Percentiles rank a stretch among this genome's conserved stretches.
phyloP scores from a whole-genome alignment of 257 asterid genomes.

The Leonotis leonurus region DNA sequence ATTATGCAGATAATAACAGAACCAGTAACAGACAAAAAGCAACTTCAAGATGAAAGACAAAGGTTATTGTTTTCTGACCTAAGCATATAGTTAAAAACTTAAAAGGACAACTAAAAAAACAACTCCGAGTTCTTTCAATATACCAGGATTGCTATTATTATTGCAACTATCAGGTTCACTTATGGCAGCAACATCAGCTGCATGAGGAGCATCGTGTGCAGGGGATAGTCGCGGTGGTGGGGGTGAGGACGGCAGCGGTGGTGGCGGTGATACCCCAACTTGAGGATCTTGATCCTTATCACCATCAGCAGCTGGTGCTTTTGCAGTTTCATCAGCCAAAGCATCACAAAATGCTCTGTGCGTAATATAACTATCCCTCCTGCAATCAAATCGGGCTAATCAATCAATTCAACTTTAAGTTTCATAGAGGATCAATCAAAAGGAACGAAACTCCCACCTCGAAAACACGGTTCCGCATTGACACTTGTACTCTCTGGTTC shows the following conservation, averaged over 20 bases:
- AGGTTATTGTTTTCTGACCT: too few relatives aligned
- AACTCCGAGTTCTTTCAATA: constrained; percentile 10
- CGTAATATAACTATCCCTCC: constrained; percentile 90
- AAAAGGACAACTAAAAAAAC: too few relatives aligned
- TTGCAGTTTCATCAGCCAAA: constrained; percentile 65
- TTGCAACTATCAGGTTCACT: background rate
- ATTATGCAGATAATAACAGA: constrained; percentile 42
- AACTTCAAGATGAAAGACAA: constrained; percentile 32
- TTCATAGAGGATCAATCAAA: too few relatives aligned
- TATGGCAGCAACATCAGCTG: constrained; percentile 16
- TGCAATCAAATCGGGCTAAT: constrained; percentile 26
- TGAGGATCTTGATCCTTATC: constrained; percentile 26
- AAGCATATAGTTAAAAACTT: too few relatives aligned
- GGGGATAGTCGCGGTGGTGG: constrained; percentile 5
- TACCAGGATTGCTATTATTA: constrained; percentile 49
- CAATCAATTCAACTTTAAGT: background rate
- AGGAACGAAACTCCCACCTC: constrained; percentile 45
- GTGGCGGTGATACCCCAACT: constrained; percentile 31
- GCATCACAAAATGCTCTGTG: constrained; percentile 94
- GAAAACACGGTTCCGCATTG: constrained; percentile 82
- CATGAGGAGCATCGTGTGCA: constrained; percentile 12
- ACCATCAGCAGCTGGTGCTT: too few relatives aligned
- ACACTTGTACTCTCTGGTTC: constrained; percentile 75
- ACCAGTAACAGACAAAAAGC: constrained; percentile 50
- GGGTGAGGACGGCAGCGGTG: too few relatives aligned